Base-by-base conservation (phyloP, 331 rosid genomes). In the Rosa hybrid region DNA sequence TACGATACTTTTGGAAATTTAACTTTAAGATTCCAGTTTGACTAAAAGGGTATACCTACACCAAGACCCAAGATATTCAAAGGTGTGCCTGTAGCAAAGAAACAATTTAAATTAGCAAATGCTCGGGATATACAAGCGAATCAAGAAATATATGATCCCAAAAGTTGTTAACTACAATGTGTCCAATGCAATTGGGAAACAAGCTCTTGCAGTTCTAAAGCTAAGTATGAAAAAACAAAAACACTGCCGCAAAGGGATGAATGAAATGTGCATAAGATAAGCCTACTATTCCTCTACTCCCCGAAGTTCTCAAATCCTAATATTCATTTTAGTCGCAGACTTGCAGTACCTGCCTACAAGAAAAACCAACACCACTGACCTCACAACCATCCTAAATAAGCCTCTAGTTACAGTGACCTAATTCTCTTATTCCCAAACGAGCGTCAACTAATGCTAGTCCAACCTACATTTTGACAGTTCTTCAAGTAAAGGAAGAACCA, bases 31-130 rank as follows among this genome's bases (percentile, higher is more conserved):
- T 45, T 27, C 56, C 72, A 13, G 21, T 18, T 46, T 5, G 62
- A 46, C n/a, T 46, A 48, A 63, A 46, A 30, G 72, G 46, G 50
- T 71, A 59, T 96, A 96, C 99, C 99, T 81, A 46, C 87, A 82
- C 99, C 97, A 65, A 95, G 91, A 78, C 99, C 99, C 90, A 95
- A 81, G 84, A 93, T 54, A 86, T 85, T 95, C 89, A 95, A 85
- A 60, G 99, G 97, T 88, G 93, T 81, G 65, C 99, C 97, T 93
- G 90, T 56, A 71, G 57, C 65, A 75, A 54, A 85, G 46, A 78
- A 45, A 77, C 42, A 81, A 56, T 11, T 50, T 12, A 46, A 45
- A 42, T 83, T 20, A 73, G 78, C 41, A 62, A 23, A 68, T 45
- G 38, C 25, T 21, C 71, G 51, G 12, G 79, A n/a, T 50, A 9